Evolutionary conservation across 2,329 filamentous ascomycete species (phyloP).

Genomic region (Hymenoscyphus repandus): DNA sequence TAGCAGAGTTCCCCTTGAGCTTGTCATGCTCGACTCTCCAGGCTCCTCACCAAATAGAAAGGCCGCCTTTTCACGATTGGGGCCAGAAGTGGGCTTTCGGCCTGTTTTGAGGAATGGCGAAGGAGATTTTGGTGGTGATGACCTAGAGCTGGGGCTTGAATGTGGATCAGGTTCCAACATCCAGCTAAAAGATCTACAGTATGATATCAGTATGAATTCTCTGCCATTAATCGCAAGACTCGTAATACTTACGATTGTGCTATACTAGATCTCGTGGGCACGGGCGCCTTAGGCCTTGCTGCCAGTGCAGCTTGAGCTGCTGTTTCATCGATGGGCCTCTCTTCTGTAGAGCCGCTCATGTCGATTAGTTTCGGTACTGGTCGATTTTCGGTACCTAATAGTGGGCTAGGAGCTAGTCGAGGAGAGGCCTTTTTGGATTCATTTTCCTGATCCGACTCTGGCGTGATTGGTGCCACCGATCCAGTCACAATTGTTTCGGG

Average conservation of each 20-base stretch:
- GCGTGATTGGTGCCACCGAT: not conserved
- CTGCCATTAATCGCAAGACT: not conserved
- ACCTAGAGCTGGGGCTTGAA: slow-evolving; percentile 12
- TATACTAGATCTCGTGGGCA: slow-evolving; percentile 59
- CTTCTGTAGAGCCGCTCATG: not conserved
- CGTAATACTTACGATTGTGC: slow-evolving; percentile 49
- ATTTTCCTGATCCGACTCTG: slow-evolving; percentile 2
- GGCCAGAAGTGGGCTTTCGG: slow-evolving; percentile 21
- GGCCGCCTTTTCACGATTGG: slow-evolving; percentile 29
- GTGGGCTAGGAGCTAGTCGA: not conserved
- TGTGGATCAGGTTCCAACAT: slow-evolving; percentile 55
- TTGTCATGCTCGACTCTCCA: slow-evolving; percentile 15
- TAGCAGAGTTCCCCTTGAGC: slow-evolving; percentile 13
- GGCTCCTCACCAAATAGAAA: slow-evolving; percentile 32
- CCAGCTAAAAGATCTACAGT: slow-evolving; percentile 59
- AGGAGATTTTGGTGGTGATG: slow-evolving; percentile 24
- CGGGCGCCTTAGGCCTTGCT: slow-evolving; percentile 34
- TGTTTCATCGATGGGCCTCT: not conserved
- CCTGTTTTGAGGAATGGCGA: slow-evolving; percentile 26
- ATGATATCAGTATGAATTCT: not conserved
- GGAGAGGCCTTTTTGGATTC: not conserved
- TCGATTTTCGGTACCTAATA: slow-evolving; percentile 2
- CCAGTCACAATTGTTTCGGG: not conserved
- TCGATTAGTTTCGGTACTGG: slow-evolving; percentile 1
- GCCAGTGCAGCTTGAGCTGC: slow-evolving; percentile 2